Base-by-base conservation (phyloP, 164 flowering plant genomes). In the Vitis riparia region DNA sequence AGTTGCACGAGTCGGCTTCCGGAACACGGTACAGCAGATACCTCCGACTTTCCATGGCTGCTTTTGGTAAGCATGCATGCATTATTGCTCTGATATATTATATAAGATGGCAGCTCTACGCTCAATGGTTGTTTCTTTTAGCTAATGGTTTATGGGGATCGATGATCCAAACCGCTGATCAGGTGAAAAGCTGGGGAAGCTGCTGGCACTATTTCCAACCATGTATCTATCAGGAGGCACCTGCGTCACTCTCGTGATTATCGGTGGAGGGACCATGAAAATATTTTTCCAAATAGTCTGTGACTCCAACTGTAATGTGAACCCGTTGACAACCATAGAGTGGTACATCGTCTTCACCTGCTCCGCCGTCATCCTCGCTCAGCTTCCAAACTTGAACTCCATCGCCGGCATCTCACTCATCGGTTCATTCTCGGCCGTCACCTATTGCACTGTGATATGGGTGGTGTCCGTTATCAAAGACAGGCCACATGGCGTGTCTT, bases 141-240 rank as follows among this genome's bases (percentile, higher is more conserved):
- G 44, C 44, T 37, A 37, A 37, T 37, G 44, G 44, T 37, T 3
- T 51, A 65, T 50, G 16, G 50, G 32, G 8, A 23, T 23, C 27
- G 27, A 23, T 23, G 27, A 23, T 23, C 27, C 27, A 23, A 23
- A 23, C 27, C 0, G 27, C 27, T 49, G 51, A 23, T 59, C 80
- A 87, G 91, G 91, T 37, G 86, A 81, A 53, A 86, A 73, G 73
- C 72, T 70, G 8, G 89, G 88, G 67, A 88, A 86, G 65, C 44
- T 88, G 14, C 73, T 83, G n/a, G 81, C 84, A 8, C 77, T 86
- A 4, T 74, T 88, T 27, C 91, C 91, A 16, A 80, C 80, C 27
- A 81, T 84, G 84, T 87, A 85, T 66, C 75, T 87, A n/a, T 84
- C 91, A 27, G 88, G 87, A 9, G 91, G 91, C 14, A 80, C 89